These are phyloP conservation scores for Xylariomycetidae sp. DNA, from an alignment of 2,329 filamentous ascomycete genomes.

Conservation along the genomic window DNA sequence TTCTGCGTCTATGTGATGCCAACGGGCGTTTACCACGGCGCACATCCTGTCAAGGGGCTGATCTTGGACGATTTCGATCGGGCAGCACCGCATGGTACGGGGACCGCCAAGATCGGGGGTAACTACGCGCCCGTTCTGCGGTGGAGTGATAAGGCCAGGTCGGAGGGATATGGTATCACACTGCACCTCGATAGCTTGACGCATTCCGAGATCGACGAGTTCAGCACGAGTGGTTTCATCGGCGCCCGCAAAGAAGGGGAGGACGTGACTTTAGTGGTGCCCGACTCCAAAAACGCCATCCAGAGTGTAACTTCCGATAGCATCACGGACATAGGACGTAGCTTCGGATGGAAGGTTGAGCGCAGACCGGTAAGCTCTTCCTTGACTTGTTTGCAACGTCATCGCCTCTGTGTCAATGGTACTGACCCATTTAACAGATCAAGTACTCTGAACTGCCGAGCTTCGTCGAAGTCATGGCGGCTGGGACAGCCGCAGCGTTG, in stretches of 20 bases:
- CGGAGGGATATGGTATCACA: conserved; percentile 86
- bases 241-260: conserved; percentile 62
- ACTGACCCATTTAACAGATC: no score
- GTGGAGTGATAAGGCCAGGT: conserved; percentile 76
- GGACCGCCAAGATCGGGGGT: conserved; percentile 88
- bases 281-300: conserved; percentile 83
- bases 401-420: no score
- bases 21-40: conserved; percentile 90
- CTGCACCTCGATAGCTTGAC: conserved; percentile 85
- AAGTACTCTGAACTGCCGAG: conserved; percentile 52
- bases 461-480: conserved; percentile 76
- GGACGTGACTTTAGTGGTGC: conserved; percentile 72
- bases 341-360: conserved; percentile 83
- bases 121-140: conserved; percentile 92
- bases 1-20: conserved; percentile 89
- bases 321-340: conserved; percentile 68
- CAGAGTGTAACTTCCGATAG: conserved; percentile 66
- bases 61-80: conserved; percentile 93
- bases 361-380: conserved; percentile 53
- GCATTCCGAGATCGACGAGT: conserved; percentile 87
- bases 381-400: background rate
- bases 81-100: conserved; percentile 84
- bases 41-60: conserved; percentile 78
- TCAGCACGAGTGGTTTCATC: conserved; percentile 90
- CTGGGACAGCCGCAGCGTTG: conserved; percentile 84